A percentile compares a stretch with the other conserved stretches of the same genome.
phyloP scores from a whole-genome alignment of 345 rosid species.

The Capsella bursapastoris region DNA sequence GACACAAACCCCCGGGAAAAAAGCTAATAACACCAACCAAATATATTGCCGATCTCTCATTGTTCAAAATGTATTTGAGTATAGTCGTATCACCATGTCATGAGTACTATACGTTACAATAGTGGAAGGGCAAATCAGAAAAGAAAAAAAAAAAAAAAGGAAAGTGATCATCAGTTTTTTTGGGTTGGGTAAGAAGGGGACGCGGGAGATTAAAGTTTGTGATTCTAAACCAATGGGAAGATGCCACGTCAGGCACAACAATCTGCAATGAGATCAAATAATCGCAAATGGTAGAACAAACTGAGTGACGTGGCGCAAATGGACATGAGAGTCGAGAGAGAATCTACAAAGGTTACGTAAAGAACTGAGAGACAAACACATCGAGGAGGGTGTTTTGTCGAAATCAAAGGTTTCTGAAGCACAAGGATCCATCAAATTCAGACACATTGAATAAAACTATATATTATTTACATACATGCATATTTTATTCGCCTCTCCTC shows the following conservation, averaged over 20 bases:
- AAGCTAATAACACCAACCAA: not conserved
- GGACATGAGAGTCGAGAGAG: constrained; percentile 31
- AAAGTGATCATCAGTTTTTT: constrained; percentile 15
- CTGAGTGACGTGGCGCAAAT: constrained; percentile 38
- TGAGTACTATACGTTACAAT: constrained; percentile 27
- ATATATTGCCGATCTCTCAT: not conserved
- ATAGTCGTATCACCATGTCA: not conserved
- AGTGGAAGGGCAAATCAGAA: not conserved
- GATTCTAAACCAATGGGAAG: constrained; percentile 31
- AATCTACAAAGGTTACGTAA: constrained; percentile 40
- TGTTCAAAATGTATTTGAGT: not conserved
- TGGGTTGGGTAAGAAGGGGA: constrained; percentile 39
- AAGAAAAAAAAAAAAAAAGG: not conserved
- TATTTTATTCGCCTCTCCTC: constrained; percentile 2
- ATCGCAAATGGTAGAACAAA: constrained; percentile 35
- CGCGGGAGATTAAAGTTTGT: constrained; percentile 42
- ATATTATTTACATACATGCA: not conserved
- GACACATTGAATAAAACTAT: constrained; percentile 33
- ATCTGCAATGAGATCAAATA: constrained; percentile 43
- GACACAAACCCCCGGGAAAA: not conserved
- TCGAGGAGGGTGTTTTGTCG: constrained; percentile 38
- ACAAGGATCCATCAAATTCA: constrained; percentile 40
- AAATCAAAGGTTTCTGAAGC: constrained; percentile 38
- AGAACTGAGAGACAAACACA: constrained; percentile 39
- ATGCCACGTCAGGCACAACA: constrained; percentile 33